A percentile compares a stretch with the other conserved stretches of the same genome.
phyloP scores from a whole-genome alignment of 2,329 filamentous ascomycete genomes.

The Aspergillus vadensis region DNA sequence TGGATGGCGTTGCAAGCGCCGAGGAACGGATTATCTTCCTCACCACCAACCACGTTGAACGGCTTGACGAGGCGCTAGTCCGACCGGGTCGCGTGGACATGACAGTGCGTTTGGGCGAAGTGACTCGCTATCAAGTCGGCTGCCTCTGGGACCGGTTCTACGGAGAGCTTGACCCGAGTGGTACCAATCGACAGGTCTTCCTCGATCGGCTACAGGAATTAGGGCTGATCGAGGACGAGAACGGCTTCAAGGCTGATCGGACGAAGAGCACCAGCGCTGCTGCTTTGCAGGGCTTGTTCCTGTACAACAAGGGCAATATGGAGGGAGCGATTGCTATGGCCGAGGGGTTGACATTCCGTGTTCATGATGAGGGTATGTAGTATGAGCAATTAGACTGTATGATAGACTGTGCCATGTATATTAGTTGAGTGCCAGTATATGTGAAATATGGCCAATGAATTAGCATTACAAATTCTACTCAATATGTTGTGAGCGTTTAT shows the following conservation, averaged over 20 bases:
- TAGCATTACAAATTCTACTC: no score
- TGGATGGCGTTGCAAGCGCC: slow-evolving; percentile 90
- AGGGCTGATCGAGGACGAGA: slow-evolving; percentile 65
- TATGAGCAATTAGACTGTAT: slow-evolving; percentile 19
- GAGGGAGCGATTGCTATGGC: slow-evolving; percentile 82
- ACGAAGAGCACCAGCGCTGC: slow-evolving; percentile 74
- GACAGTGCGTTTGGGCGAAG: slow-evolving; percentile 86
- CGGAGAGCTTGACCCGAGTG: slow-evolving; percentile 71
- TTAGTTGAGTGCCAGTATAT: slow-evolving; percentile 9
- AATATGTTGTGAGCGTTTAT: not conserved
- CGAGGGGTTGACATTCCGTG: slow-evolving; percentile 47
- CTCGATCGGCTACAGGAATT: slow-evolving; percentile 68
- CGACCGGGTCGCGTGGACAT: slow-evolving; percentile 91
- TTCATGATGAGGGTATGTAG: slow-evolving; percentile 33
- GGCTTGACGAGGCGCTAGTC: slow-evolving; percentile 84
- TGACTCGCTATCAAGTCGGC: slow-evolving; percentile 78
- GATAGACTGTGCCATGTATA: slow-evolving; percentile 24
- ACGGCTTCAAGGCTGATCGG: slow-evolving; percentile 50
- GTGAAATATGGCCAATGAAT: not conserved
- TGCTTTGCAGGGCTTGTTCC: slow-evolving; percentile 87
- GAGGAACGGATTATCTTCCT: slow-evolving; percentile 93
- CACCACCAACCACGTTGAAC: slow-evolving; percentile 91
- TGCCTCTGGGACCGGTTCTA: slow-evolving; percentile 97
- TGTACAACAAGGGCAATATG: slow-evolving; percentile 92
- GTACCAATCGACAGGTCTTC: slow-evolving; percentile 67